Conservation (phyloP, 192 early-diverging fungal genomes). For the Helicostylum pulchrum region DNA sequence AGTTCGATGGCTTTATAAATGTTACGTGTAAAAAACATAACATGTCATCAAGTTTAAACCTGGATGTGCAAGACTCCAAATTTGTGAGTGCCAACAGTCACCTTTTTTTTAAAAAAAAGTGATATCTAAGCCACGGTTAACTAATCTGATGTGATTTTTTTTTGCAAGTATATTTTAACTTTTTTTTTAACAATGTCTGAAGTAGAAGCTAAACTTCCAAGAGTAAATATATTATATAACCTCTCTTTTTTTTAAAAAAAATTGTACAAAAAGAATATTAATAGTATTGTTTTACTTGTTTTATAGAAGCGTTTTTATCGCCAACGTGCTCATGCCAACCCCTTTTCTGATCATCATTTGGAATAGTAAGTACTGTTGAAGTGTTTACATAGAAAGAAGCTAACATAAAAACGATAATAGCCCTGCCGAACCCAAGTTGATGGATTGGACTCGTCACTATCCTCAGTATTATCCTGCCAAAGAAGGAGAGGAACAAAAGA, state of each 20-base stretch:
- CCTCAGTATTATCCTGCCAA: constrained; percentile 60
- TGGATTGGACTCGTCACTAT: constrained; percentile 90
- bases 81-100: no score
- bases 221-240: constrained; percentile 14
- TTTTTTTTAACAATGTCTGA: constrained; percentile 11
- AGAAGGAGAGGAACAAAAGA: constrained; percentile 36
- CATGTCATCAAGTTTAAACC: no score
- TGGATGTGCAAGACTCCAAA: no score
- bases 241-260: no score
- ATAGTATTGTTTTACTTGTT: neutral
- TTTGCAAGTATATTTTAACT: no score
- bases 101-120: no score
- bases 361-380: constrained; percentile 66
- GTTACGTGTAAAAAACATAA: no score
- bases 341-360: constrained; percentile 92
- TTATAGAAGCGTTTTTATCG: constrained; percentile 82
- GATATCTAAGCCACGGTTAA: no score
- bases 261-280: neutral
- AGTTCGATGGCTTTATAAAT: no score
- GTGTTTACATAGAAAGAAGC: neutral
- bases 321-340: constrained; percentile 95
- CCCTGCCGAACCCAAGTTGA: constrained; percentile 71
- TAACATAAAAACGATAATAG: constrained; percentile 38
- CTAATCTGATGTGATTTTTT: no score
- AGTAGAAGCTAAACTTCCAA: constrained; percentile 27